Evolutionary conservation across 306 rosid species (phyloP), one percentile per base, ranked within the genome.

Genomic region (Corylus americana): DNA sequence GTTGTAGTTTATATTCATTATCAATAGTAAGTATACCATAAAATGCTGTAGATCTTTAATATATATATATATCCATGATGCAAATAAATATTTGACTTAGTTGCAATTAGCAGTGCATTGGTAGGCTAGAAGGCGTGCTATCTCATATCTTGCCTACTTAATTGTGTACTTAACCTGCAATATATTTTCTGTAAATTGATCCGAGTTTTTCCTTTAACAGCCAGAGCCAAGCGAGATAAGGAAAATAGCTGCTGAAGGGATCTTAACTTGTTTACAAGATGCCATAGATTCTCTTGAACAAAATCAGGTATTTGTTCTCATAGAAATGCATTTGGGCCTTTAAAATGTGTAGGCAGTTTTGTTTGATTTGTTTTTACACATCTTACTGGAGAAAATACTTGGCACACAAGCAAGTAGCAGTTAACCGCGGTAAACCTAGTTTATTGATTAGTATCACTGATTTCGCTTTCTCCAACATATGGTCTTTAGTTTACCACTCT

Each of bases 231-330:
- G 82, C 69, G 98, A 92, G 87, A 86, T 91, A 74, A 77, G 71
- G 74, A 89, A 90, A 84, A 91, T 92, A 86, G 98, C 98, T 61
- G 90, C 96, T 22, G 97, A 88, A 80, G 98, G 98, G 81, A 89
- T 95, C 87, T 86, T 92, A 62, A 92, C 97, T 73, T 95, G 98
- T 85, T 84, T 95, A 81, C 92, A 92, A 84, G 98, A 95, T 78
- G 97, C 85, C 63, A 91, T 91, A 67, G 89, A 86, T 82, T 87
- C 90, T 75, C 88, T 95, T 50, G 79, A 86, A 85, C 92, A 91
- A 84, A 91, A 87, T 58, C 92, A 91, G 98, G 98, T 91, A 87
- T 20, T 18, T 77, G 17, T 20, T 76, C 17, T 54, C 29, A 59
- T 37, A 62, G 73, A 77, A 75, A 77, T 74, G 11, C 67, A 20